These are phyloP conservation scores for Hemileccinum hortonii DNA, from an alignment of 1,284 basidiomycete genomes.

Conservation along the genomic window DNA sequence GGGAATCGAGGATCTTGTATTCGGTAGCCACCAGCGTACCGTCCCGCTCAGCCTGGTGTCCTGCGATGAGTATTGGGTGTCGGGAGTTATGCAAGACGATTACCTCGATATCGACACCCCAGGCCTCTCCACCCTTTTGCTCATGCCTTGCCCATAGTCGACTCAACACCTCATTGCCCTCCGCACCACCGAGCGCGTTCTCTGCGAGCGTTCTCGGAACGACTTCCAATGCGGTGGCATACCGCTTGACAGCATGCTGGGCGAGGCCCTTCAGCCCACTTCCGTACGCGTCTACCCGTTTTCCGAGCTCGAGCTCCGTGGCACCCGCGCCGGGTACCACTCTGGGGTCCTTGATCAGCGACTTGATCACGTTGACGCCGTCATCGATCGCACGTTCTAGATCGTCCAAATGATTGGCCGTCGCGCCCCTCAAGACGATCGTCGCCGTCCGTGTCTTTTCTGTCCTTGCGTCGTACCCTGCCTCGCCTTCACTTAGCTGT, in stretches of 20 bases:
- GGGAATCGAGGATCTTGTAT: conserved; percentile 76
- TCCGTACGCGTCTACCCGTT: conserved; percentile 83
- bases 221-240: conserved; percentile 88
- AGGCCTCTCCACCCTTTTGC: conserved; percentile 60
- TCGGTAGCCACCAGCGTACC: conserved; percentile 67
- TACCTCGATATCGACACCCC: conserved; percentile 95
- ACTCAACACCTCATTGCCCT: conserved; percentile 91
- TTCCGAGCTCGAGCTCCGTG: conserved; percentile 88
- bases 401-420: conserved; percentile 92
- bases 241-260: conserved; percentile 93
- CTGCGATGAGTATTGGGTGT: not conserved
- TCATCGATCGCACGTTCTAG: conserved; percentile 96
- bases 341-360: conserved; percentile 85
- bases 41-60: conserved; percentile 66
- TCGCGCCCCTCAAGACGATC: conserved; percentile 96
- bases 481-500: conserved; percentile 69
- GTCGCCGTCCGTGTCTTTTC: conserved; percentile 86
- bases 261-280: conserved; percentile 87
- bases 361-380: conserved; percentile 96
- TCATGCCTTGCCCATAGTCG: conserved; percentile 90
- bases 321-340: conserved; percentile 95
- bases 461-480: conserved; percentile 52
- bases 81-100: conserved; percentile 13
- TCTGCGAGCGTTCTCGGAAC: conserved; percentile 93
- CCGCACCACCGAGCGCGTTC: conserved; percentile 88